Base-by-base conservation (phyloP, 164 flowering plant species). In the Platanus orientalis region DNA sequence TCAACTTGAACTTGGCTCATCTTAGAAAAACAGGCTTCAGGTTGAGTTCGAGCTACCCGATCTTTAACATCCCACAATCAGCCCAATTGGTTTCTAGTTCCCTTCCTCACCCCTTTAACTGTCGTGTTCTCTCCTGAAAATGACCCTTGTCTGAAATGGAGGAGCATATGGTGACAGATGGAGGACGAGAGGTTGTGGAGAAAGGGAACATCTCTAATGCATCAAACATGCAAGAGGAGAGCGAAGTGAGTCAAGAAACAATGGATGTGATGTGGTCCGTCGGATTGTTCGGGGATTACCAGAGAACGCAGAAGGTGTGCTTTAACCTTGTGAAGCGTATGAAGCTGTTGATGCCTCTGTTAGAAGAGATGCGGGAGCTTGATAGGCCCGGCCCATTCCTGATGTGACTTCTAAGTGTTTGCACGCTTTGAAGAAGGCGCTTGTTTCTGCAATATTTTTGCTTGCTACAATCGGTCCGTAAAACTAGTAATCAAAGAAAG, bases 281-380 rank as follows among this genome's bases (percentile, higher is more conserved):
- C 17, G 80, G 77, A 27, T 67, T 54, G 45, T 68, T 74, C 7
- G 81, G 78, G 4, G 81, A 86, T 52, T 90, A 48, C 55, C 55
- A 89, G 28, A 68, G 69, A 51, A 83, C 84, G 11, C 87, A 83
- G 76, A 88, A 82, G 55, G 91, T 86, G 58, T 76, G 81, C 48
- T 62, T 39, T 28, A 70, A 49, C 56, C 84, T 90, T 16, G 83
- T 77, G 19, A 69, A 93, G 67, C 69, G 92, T n/a, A 44, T 90
- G 69, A 84, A 83, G 83, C 70, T 86, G 20, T 69, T 90, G 62
- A 57, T 69, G 55, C 91, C 90, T 1, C 62, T 90, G 23, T 58
- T 88, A 59, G 91, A 90, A 28, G 93, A 86, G 73, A 71, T 81
- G 3, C 65, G 66, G 13, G 88, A 85, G 48, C 53, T 68, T 6